These are phyloP conservation scores for Tolypocladium ovalisporum DNA, from an alignment of 2,329 filamentous ascomycete genomes.

Conservation along the genomic window DNA sequence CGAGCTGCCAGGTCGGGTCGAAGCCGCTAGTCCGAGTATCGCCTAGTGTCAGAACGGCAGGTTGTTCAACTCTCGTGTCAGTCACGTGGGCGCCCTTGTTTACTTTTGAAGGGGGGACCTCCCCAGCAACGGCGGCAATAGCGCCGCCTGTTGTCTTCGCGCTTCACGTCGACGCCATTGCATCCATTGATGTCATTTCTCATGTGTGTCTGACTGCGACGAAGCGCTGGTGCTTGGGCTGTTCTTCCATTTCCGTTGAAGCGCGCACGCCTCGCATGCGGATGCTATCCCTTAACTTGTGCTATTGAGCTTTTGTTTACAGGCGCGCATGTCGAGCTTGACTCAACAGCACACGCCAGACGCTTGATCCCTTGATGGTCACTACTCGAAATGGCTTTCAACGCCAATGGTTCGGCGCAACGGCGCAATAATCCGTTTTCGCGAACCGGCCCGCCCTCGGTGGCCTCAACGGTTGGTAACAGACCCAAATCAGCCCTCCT, in stretches of 20 bases:
- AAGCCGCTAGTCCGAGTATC: not conserved
- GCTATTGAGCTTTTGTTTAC: conserved; percentile 12
- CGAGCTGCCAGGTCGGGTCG: not conserved
- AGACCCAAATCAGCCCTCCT: conserved; percentile 70
- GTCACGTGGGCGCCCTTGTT: conserved; percentile 16
- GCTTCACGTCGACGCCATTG: conserved; percentile 1
- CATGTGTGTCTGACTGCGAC: conserved; percentile 12
- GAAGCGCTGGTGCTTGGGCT: conserved; percentile 13
- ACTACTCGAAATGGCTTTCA: conserved; percentile 21
- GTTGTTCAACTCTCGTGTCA: not conserved
- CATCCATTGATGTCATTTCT: conserved; percentile 13
- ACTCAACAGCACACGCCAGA: not conserved
- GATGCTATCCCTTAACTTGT: not conserved
- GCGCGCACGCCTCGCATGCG: not conserved
- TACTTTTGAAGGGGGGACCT: conserved; percentile 13
- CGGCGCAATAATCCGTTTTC: conserved; percentile 75
- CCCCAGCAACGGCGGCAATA: conserved; percentile 14
- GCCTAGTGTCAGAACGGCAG: not conserved
- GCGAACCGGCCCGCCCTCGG: conserved; percentile 57
- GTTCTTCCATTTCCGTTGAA: conserved; percentile 6
- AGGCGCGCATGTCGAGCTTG: conserved; percentile 3
- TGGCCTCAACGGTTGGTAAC: conserved; percentile 38
- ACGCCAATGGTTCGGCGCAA: conserved; percentile 36
- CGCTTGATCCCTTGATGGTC: conserved; percentile 8
- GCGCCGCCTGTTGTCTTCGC: not conserved